phyloP scores from a whole-genome alignment of 805 yeast genomes.

The Lipomyces sp. region DNA sequence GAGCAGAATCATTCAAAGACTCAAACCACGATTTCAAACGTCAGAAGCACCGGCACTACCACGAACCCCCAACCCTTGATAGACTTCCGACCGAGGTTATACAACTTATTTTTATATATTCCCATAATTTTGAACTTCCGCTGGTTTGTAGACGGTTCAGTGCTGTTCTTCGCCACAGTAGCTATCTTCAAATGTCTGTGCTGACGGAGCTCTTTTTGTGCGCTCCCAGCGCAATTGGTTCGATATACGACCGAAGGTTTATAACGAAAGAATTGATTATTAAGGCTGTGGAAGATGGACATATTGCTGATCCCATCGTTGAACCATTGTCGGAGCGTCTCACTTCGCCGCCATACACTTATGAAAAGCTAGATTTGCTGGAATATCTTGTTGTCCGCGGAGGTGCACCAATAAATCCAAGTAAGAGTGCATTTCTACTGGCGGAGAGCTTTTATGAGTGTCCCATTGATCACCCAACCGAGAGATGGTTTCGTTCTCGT shows the following conservation, averaged over 20 bases:
- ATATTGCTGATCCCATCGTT: conserved; percentile 5
- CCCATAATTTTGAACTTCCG: conserved; percentile 19
- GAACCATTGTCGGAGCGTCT: conserved; percentile 15
- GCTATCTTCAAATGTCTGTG: conserved; percentile 15
- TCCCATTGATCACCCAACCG: neutral
- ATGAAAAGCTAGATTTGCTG: conserved; percentile 18
- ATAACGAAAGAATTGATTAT: conserved; percentile 18
- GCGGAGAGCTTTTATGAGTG: conserved; percentile 21
- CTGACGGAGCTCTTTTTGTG: conserved; percentile 12
- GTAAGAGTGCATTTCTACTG: conserved; percentile 10
- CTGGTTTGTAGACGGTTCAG: conserved; percentile 17
- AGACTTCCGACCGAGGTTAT: conserved; percentile 29
- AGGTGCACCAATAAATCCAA: conserved; percentile 22
- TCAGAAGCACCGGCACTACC: neutral
- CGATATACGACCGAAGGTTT: conserved; percentile 20
- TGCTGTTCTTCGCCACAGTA: conserved; percentile 9
- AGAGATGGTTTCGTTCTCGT: neutral
- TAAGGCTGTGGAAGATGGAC: conserved; percentile 11
- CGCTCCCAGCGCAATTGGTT: conserved; percentile 15
- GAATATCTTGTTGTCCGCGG: conserved; percentile 23
- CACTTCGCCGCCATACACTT: conserved; percentile 17
- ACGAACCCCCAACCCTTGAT: conserved; percentile 9
- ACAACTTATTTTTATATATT: conserved; percentile 24
- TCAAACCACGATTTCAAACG: neutral
- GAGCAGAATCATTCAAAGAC: conserved; percentile 6